Percentiles rank a stretch among this genome's conserved stretches.
phyloP scores from a whole-genome alignment of 2,329 filamentous ascomycete species.

The Claviceps humidiphila region DNA sequence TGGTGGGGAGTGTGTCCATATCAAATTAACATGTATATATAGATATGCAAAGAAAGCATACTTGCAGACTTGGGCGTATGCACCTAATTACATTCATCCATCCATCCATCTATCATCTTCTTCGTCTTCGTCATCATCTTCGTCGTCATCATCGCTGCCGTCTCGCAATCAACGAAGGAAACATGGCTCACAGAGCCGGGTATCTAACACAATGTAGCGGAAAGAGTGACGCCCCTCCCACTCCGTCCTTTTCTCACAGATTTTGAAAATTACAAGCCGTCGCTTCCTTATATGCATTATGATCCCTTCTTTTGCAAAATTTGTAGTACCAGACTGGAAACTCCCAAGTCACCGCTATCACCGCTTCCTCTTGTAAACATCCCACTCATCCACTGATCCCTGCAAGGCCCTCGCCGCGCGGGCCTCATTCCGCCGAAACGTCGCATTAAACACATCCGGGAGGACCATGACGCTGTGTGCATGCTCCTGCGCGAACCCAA shows the following conservation, averaged over 20 bases:
- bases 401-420: slow-evolving; percentile 41
- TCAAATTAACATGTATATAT: no score
- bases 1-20: no score
- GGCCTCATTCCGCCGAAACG: slow-evolving; percentile 45
- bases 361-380: slow-evolving; percentile 34
- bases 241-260: no score
- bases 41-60: no score
- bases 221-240: background rate
- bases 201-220: background rate
- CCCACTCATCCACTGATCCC: slow-evolving; percentile 35
- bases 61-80: no score
- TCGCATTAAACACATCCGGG: slow-evolving; percentile 47
- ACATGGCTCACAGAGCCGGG: background rate
- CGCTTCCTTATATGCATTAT: background rate
- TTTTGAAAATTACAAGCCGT: background rate
- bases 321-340: no score
- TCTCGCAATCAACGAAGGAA: background rate
- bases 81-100: no score
- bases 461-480: slow-evolving; percentile 57
- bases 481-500: slow-evolving; percentile 65
- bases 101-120: no score
- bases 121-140: no score
- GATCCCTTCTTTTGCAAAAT: no score
- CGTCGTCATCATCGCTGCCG: background rate
- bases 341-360: slow-evolving; percentile 13